Evolutionary conservation across 2,329 filamentous ascomycete species (phyloP), one percentile per base, ranked within the genome.

Genomic region (Colletotrichum destructivum): DNA sequence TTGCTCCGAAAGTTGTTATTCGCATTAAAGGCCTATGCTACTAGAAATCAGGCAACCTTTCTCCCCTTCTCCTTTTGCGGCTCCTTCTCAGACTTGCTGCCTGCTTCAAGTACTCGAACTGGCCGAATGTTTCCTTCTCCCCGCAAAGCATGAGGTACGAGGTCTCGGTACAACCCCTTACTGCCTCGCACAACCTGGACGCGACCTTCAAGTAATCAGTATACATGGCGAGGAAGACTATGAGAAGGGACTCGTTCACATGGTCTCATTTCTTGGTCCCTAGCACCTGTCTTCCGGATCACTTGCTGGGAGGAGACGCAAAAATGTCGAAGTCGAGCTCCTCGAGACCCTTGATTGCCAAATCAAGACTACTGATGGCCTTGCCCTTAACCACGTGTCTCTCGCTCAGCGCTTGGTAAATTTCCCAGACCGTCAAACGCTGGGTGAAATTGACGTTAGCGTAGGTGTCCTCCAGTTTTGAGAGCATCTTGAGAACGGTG

Each of bases 121-220:
- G 13, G 12, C 56, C 57, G 2, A 31, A 23, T 9, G 57, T 62
- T 21, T 71, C 63, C 18, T 69, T 69, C 66, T 81, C 78, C 7
- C 79, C 80, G 15, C 73, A 66, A 6, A 61, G 51, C 12, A 81
- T 78, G 11, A n/a, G 35, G 15, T 80, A 80, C 1, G 71, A 66
- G 11, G 73, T 73, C 0, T 60, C 55, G 1, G 75, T 75, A 52
- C 79, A 79, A 2, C 52, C 12, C 46, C 71, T 75, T 8, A 65
- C 74, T 8, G 63, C 51, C 13, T 52, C 26, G 35, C 74, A 76
- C 13, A 79, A 59, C 56, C 76, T 74, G 12, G 79, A 77, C 1
- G 75, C 74, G 12, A 78, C 49, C 2, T 6, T 11, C 31, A 62
- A 31, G 69, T 76, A 80, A 2, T 70, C 73, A 3, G 42, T n/a